A percentile compares a stretch with the other conserved stretches of the same genome.
phyloP scores from a whole-genome alignment of 1,139 yeast species.

The Groenewaldozyma sp. region DNA sequence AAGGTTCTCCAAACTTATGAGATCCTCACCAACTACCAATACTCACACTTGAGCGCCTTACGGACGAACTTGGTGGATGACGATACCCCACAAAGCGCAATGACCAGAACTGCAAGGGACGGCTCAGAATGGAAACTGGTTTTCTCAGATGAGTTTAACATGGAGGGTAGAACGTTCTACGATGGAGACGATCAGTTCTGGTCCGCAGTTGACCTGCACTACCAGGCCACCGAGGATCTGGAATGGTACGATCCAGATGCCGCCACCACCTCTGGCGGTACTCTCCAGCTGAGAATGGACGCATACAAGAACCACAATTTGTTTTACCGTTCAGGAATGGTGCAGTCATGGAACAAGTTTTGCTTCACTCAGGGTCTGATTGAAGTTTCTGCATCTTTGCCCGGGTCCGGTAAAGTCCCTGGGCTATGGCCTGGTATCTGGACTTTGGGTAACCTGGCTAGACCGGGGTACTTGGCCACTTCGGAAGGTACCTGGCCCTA shows the following conservation, averaged over 20 bases:
- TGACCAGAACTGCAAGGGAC: slow-evolving; percentile 36
- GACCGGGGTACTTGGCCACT: slow-evolving; percentile 73
- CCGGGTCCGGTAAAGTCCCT: slow-evolving; percentile 56
- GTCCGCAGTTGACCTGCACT: slow-evolving; percentile 65
- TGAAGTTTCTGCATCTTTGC: slow-evolving; percentile 61
- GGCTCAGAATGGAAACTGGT: slow-evolving; percentile 65
- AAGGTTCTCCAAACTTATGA: slow-evolving; percentile 23
- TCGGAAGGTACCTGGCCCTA: slow-evolving; percentile 90
- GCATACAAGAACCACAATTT: slow-evolving; percentile 63
- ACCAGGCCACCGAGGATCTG: slow-evolving; percentile 71
- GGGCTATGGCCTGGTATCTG: slow-evolving; percentile 91
- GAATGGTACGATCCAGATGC: slow-evolving; percentile 92
- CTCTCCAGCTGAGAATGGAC: slow-evolving; percentile 58
- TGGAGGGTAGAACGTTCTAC: slow-evolving; percentile 74
- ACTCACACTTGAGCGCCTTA: slow-evolving; percentile 53
- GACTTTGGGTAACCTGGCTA: slow-evolving; percentile 78
- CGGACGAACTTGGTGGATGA: slow-evolving; percentile 60
- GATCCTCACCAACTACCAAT: slow-evolving; percentile 46
- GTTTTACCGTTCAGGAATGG: slow-evolving; percentile 74
- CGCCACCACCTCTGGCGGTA: slow-evolving; percentile 55
- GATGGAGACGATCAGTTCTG: slow-evolving; percentile 81
- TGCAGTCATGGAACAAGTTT: slow-evolving; percentile 75
- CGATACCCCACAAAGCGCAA: slow-evolving; percentile 60
- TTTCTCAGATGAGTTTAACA: slow-evolving; percentile 77
- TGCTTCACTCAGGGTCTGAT: slow-evolving; percentile 72